Base-by-base conservation (phyloP, 495 filamentous ascomycete species). In the Penicillium desertorum region DNA sequence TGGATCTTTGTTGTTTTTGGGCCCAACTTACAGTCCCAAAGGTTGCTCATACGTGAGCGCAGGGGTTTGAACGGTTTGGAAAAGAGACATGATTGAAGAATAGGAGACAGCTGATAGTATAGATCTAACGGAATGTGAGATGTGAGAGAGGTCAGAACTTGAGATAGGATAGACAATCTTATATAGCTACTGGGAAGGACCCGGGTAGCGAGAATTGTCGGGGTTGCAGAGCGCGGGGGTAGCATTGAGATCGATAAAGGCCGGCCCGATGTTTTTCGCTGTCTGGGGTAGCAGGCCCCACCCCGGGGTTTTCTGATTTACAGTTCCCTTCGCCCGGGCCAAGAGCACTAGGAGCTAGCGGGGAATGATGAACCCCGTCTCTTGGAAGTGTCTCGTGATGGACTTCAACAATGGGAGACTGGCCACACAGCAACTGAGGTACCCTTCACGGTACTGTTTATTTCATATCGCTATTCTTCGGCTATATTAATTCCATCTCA, bases 41-140 rank as follows among this genome's bases (percentile, higher is more conserved):
- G 51, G 51, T n/a, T 54, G 51, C 20, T 54, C 51, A n/a, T 54
- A 54, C 17, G 51, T 45, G n/a, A 54, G 17, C 27, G 36, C 42
- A 1, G 51, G 51, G 51, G 51, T 54, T 7, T 54, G 16, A 12
- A 54, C 11, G 6, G 27, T 23, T 25, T 45, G 51, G 7, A 27
- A 54, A 9, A 54, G 39, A 11, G 51, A 36, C 51, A 54, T 54
- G 19, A 12, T 34, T 25, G 29, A 16, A 10, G 19, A 45, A 36
- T 22, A 22, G 16, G 20, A 20, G 27, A 20, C 9, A 12, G 27
- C 22, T 2, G 16, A 30, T 46, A 10, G 14, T 11, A 44, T 20
- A 22, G 17, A 23, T 2, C 14, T 11, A 34, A 34, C n/a, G 20
- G 9, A 20, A 19, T 39, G 36, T 39, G 36, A 39, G 16, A 9